Percentiles rank a stretch among this genome's conserved stretches.
Conservation (phyloP, 345 rosid genomes). For the Heritiera littoralis region DNA sequence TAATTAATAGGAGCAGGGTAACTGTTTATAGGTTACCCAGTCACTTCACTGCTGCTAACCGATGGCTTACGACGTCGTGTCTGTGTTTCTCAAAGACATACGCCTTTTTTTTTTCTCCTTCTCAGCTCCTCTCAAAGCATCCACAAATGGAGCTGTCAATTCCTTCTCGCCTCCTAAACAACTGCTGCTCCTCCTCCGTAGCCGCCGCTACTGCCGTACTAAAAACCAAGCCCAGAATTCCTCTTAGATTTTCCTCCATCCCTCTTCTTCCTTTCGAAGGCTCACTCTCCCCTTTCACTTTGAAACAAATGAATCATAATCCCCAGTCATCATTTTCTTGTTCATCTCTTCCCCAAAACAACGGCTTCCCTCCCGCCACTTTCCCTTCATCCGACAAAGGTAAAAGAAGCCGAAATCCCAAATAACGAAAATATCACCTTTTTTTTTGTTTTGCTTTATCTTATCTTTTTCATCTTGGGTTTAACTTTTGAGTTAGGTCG, state of each 20-base stretch:
- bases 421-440: background rate
- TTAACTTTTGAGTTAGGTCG: constrained; percentile 37
- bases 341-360: constrained; percentile 36
- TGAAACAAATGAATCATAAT: constrained; percentile 23
- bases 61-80: background rate
- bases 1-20: too few relatives aligned
- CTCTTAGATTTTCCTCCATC: constrained; percentile 5
- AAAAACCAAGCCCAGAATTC: constrained; percentile 11
- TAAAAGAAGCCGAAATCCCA: background rate
- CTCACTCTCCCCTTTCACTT: constrained; percentile 20
- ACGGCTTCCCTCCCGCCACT: constrained; percentile 33
- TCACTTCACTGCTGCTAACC: too few relatives aligned
- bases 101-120: background rate
- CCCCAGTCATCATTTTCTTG: constrained; percentile 20
- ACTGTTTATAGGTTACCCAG: too few relatives aligned
- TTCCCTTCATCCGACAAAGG: constrained; percentile 33
- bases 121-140: background rate
- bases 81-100: background rate
- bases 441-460: background rate
- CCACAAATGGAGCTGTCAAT: constrained; percentile 37
- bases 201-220: constrained; percentile 7
- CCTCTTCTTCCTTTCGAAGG: background rate
- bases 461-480: background rate
- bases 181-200: background rate
- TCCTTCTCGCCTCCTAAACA: constrained; percentile 24